Conservation (phyloP, 306 rosid genomes). For the Begonia loranthoides region DNA sequence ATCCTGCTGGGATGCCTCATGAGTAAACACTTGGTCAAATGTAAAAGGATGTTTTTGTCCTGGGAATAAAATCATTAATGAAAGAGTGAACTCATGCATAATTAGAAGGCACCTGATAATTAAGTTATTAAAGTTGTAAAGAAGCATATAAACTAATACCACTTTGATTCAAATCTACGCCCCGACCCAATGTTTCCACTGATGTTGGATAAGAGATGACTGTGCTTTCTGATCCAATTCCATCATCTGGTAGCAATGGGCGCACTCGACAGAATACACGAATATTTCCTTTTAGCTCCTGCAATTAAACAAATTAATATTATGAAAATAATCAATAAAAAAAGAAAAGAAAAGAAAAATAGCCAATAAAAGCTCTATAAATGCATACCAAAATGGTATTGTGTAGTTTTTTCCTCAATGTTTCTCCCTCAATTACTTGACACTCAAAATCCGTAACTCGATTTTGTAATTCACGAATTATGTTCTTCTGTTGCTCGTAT, state of each 20-base stretch:
- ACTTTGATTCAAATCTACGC: slow-evolving; percentile 63
- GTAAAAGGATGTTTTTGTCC: slow-evolving; percentile 79
- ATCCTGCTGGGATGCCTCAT: slow-evolving; percentile 71
- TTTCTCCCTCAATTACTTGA: slow-evolving; percentile 69
- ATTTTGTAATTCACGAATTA: slow-evolving; percentile 36
- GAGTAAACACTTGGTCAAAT: slow-evolving; percentile 85
- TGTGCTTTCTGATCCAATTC: slow-evolving; percentile 34
- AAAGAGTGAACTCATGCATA: too few species aligned
- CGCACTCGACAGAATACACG: slow-evolving; percentile 94
- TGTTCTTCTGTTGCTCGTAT: slow-evolving; percentile 50
- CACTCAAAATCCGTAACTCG: slow-evolving; percentile 53
- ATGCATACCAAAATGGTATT: slow-evolving; percentile 66
- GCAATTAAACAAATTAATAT: slow-evolving; percentile 9
- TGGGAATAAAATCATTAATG: slow-evolving; percentile 7
- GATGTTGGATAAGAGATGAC: slow-evolving; percentile 68
- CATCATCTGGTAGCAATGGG: slow-evolving; percentile 76
- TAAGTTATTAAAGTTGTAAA: too few species aligned
- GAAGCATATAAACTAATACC: slow-evolving; percentile 24
- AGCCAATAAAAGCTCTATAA: background rate
- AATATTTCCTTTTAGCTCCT: slow-evolving; percentile 96
- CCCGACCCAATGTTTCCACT: slow-evolving; percentile 71
- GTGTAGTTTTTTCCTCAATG: slow-evolving; percentile 64
- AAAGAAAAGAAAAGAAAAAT: background rate
- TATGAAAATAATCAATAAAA: slow-evolving; percentile 1
- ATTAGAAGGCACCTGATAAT: too few species aligned